phyloP scores from a whole-genome alignment of 768 basidiomycete species.

The Cystobasidium tubakii region DNA sequence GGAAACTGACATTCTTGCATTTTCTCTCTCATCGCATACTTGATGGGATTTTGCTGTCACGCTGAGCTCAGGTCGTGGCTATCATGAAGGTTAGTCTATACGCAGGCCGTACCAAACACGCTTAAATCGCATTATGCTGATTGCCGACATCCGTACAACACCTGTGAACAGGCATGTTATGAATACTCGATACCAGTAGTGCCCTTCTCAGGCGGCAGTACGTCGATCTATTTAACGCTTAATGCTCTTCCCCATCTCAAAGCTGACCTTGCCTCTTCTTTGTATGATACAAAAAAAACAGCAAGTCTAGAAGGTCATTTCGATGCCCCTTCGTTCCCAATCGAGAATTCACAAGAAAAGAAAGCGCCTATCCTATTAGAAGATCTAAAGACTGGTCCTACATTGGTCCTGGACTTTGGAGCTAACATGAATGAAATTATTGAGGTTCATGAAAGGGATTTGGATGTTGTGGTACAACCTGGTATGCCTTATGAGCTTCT shows the following conservation, averaged over 20 bases:
- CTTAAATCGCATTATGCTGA: background rate
- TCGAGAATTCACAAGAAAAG: background rate
- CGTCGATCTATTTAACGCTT: background rate
- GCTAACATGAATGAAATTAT: constrained; percentile 68
- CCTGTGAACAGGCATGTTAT: constrained; percentile 67
- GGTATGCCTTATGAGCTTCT: constrained; percentile 59
- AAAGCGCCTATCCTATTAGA: constrained; percentile 47
- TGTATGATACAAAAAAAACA: background rate
- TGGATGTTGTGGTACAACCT: constrained; percentile 69
- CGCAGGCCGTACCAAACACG: no score
- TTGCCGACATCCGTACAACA: background rate
- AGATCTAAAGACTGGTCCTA: constrained; percentile 41
- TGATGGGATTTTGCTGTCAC: background rate
- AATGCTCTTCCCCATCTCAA: no score
- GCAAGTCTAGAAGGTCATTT: constrained; percentile 41
- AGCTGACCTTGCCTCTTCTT: no score
- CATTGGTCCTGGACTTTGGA: constrained; percentile 41
- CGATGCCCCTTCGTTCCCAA: constrained; percentile 32
- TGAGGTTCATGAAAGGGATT: constrained; percentile 60
- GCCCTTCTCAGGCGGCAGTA: constrained; percentile 71
- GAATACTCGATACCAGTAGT: constrained; percentile 70
- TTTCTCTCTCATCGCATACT: no score
- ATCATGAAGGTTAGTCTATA: constrained; percentile 54
- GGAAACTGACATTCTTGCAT: no score
- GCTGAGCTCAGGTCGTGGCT: constrained; percentile 57